Conservation (phyloP, 2,329 filamentous ascomycete genomes). For the Diplodia corticola region DNA sequence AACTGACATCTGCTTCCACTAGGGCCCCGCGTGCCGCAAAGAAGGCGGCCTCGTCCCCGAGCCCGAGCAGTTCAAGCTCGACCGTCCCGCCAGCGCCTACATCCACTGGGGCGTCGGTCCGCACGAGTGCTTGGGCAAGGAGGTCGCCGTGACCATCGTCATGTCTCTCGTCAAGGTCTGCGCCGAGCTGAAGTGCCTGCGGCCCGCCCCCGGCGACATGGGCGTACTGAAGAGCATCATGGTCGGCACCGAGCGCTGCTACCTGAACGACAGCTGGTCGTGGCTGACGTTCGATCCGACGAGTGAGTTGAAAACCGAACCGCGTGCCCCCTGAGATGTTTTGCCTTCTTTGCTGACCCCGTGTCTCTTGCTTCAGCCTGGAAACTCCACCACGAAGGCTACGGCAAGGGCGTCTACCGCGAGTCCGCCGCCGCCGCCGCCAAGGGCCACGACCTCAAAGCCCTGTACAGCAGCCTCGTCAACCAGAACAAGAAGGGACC, state of each 20-base stretch:
- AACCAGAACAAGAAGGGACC: neutral
- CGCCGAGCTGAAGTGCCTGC: slow-evolving; percentile 48
- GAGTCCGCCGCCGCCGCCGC: neutral
- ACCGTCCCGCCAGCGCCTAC: slow-evolving; percentile 44
- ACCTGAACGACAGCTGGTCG: slow-evolving; percentile 53
- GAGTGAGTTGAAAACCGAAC: too few species aligned
- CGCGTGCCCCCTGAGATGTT: too few species aligned
- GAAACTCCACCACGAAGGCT: slow-evolving; percentile 22
- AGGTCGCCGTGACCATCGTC: slow-evolving; percentile 46
- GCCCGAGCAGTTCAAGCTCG: slow-evolving; percentile 46
- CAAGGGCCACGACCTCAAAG: neutral
- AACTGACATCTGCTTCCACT: too few species aligned
- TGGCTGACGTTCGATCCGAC: slow-evolving; percentile 48
- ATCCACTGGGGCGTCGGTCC: slow-evolving; percentile 50
- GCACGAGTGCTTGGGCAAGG: slow-evolving; percentile 49
- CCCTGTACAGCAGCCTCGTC: neutral
- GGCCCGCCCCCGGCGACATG: slow-evolving; percentile 50
- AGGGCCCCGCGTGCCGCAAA: slow-evolving; percentile 39
- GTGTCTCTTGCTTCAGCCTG: neutral
- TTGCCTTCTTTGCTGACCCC: neutral
- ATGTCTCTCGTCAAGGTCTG: slow-evolving; percentile 45
- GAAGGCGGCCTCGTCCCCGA: slow-evolving; percentile 42
- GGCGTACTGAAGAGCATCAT: slow-evolving; percentile 49
- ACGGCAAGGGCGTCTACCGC: slow-evolving; percentile 18
- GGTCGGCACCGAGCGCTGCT: slow-evolving; percentile 40